phyloP scores from a whole-genome alignment of 2,329 filamentous ascomycete genomes.

The Trichoderma arundinaceum region DNA sequence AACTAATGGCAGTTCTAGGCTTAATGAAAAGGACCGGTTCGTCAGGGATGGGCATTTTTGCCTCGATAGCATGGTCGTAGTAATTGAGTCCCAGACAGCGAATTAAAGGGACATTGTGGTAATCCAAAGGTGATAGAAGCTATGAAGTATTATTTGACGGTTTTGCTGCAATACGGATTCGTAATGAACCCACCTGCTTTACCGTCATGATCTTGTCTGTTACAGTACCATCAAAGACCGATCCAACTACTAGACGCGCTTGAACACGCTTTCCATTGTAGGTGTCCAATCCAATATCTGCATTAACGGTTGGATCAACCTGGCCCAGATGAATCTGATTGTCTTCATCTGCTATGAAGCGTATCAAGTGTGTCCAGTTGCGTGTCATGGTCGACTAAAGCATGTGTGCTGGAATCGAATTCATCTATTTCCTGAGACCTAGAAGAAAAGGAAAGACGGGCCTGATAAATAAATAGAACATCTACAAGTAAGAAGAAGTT shows the following conservation, averaged over 20 bases:
- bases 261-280: not conserved
- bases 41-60: not conserved
- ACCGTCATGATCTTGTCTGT: not conserved
- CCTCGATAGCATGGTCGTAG: constrained; percentile 3
- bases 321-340: not conserved
- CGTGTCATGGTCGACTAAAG: too few relatives aligned
- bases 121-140: not conserved
- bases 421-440: too few relatives aligned
- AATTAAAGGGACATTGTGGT: not conserved
- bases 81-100: constrained; percentile 5
- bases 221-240: not conserved
- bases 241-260: not conserved
- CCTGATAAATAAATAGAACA: too few relatives aligned
- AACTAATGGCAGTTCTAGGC: not conserved
- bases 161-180: too few relatives aligned
- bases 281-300: not conserved
- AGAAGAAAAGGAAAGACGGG: too few relatives aligned
- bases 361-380: not conserved
- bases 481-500: too few relatives aligned
- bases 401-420: too few relatives aligned
- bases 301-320: not conserved
- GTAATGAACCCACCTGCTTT: not conserved
- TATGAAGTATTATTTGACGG: too few relatives aligned
- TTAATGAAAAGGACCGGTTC: not conserved
- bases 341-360: not conserved